Evolutionary conservation across 345 rosid species (phyloP).

Genomic region (Eucalyptus leucophloia): DNA sequence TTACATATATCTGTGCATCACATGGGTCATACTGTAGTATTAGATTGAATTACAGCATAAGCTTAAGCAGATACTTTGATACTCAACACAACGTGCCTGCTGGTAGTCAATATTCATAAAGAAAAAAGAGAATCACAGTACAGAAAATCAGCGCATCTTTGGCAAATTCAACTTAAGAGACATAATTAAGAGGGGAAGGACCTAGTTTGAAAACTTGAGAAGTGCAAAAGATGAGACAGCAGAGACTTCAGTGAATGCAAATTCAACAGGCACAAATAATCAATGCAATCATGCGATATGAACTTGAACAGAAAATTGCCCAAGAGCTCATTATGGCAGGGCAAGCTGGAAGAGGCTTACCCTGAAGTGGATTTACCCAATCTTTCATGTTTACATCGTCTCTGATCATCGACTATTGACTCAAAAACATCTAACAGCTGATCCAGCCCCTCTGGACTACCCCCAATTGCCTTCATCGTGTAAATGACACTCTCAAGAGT

Average conservation of each 20-base stretch:
- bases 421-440: constrained; percentile 59
- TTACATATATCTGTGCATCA: not conserved
- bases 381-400: constrained; percentile 53
- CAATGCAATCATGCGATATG: not conserved
- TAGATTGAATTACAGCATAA: not conserved
- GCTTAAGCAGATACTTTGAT: not conserved
- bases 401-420: constrained; percentile 74
- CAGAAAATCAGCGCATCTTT: not conserved
- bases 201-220: not conserved
- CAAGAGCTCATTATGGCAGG: not conserved
- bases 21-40: not conserved
- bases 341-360: not conserved
- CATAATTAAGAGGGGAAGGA: too few relatives aligned
- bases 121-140: not conserved
- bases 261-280: not conserved
- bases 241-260: not conserved
- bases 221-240: not conserved
- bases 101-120: not conserved
- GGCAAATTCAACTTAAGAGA: not conserved
- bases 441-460: constrained; percentile 30
- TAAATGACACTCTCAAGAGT: constrained; percentile 78
- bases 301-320: not conserved
- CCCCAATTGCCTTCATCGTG: constrained; percentile 50
- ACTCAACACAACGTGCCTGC: not conserved
- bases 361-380: not conserved